Conservation (phyloP, 164 flowering plant species). For the Saururus chinensis region DNA sequence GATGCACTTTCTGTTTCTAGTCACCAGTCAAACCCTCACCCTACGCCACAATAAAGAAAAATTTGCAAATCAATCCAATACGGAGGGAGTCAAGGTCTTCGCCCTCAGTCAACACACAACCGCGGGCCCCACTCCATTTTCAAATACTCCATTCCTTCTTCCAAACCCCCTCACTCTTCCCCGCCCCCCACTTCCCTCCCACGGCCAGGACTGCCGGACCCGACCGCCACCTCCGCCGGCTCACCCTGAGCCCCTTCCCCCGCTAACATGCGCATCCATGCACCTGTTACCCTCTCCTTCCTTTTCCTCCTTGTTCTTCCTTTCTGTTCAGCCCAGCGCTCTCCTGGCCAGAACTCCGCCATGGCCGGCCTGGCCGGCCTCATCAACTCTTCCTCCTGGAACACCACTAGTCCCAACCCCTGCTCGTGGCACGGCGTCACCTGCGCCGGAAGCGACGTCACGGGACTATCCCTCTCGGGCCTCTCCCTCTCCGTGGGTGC, state of each 20-base stretch:
- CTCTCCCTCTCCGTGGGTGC: constrained; percentile 28
- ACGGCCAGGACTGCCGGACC: no score
- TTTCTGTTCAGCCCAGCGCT: constrained; percentile 17
- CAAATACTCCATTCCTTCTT: no score
- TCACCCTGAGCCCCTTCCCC: not conserved
- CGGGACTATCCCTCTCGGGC: constrained; percentile 27
- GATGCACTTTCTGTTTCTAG: no score
- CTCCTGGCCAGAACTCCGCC: constrained; percentile 22
- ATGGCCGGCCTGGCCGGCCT: constrained; percentile 27
- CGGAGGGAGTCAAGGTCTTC: no score
- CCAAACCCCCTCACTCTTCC: no score
- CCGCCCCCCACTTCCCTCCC: no score
- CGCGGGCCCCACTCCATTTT: no score
- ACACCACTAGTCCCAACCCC: constrained; percentile 18
- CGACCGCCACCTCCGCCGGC: not conserved
- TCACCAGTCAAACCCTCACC: no score
- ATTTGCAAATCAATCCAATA: no score
- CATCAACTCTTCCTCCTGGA: constrained; percentile 8
- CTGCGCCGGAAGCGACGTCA: constrained; percentile 24
- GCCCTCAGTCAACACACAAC: no score
- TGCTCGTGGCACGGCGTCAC: constrained; percentile 49
- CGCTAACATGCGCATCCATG: not conserved
- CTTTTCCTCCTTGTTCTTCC: constrained; percentile 6
- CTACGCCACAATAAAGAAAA: no score
- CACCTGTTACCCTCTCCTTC: not conserved